Evolutionary conservation across 2,329 filamentous ascomycete genomes (phyloP), one percentile per base, ranked within the genome.

Genomic region (Diplodia scrobiculata): DNA sequence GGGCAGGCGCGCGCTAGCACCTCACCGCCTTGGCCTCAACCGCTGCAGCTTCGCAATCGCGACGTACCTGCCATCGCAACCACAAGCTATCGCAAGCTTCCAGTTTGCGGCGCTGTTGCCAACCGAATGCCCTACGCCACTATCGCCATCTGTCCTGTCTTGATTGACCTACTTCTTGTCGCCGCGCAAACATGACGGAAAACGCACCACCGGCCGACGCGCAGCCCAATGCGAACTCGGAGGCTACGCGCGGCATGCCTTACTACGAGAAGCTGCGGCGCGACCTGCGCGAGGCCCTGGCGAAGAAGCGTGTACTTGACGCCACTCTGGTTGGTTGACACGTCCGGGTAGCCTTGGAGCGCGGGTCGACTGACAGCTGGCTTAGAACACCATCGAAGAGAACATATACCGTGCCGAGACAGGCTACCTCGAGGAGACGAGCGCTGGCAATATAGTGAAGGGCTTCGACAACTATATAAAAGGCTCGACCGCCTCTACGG

Each of bases 391-490:
- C 71, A 78, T 88, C 67, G 95, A 99, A 81, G 91, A 96, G 59
- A 85, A 86, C 70, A 98, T 99, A 72, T 88, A 86, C 75, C 87
- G 89, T 69, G 89, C 91, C 73, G 95, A 99, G 78, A 87, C 89
- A 67, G 85, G 89, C 19, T 99, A 99, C 77, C 87, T 99, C 62
- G 94, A 98, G 77, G 92, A 92, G 73, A 89, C 88, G 14, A 87
- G 84, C 72, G 86, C 86, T 21, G 95, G 95, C 52, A 99, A 99
- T 80, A 98, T 99, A 75, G 94, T 99, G 76, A 92, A 91, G 58
- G 95, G 95, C 25, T 99, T 99, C 78, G 95, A 99, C 78, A 96
- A 92, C 76, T 99, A 98, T 80, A 96, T 97, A 82, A 99, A 99
- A 79, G 93, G 91, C 65, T 85, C 84, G 19, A 84, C 52, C 17